Conservation (phyloP, 192 early-diverging fungal species). For the Coemansia sp. region DNA sequence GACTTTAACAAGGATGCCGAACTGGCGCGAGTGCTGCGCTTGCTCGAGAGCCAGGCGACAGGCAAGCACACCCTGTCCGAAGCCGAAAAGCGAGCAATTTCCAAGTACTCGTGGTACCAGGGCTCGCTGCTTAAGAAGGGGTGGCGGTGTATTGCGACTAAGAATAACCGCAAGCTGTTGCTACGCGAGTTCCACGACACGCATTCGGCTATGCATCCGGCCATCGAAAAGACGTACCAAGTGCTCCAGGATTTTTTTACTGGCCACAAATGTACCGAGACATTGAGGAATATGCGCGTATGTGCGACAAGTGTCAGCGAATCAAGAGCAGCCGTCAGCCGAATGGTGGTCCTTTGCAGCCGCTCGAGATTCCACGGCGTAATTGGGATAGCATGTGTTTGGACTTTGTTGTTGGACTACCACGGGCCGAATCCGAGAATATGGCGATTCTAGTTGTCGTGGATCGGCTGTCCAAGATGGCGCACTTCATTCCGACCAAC, state of each 20-base stretch:
- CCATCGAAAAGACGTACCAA: slow-evolving; percentile 6
- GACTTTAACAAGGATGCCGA: background rate
- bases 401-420: slow-evolving; percentile 21
- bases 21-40: too few relatives aligned
- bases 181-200: slow-evolving; percentile 12
- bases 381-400: slow-evolving; percentile 17
- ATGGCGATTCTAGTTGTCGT: slow-evolving; percentile 18
- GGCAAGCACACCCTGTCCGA: too few relatives aligned
- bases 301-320: slow-evolving; percentile 8
- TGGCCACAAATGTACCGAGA: slow-evolving; percentile 10
- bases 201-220: slow-evolving; percentile 4
- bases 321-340: background rate
- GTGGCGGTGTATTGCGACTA: background rate
- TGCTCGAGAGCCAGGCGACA: too few relatives aligned
- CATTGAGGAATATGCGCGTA: background rate
- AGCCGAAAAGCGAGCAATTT: background rate
- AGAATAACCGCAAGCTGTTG: background rate
- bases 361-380: background rate
- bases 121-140: background rate
- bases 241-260: background rate
- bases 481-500: background rate
- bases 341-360: background rate
- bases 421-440: background rate
- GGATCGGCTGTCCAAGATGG: slow-evolving; percentile 11
- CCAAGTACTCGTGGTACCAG: background rate